These are phyloP conservation scores for Rubus idaeus DNA, from an alignment of 306 rosid species.

Conservation along the genomic window DNA sequence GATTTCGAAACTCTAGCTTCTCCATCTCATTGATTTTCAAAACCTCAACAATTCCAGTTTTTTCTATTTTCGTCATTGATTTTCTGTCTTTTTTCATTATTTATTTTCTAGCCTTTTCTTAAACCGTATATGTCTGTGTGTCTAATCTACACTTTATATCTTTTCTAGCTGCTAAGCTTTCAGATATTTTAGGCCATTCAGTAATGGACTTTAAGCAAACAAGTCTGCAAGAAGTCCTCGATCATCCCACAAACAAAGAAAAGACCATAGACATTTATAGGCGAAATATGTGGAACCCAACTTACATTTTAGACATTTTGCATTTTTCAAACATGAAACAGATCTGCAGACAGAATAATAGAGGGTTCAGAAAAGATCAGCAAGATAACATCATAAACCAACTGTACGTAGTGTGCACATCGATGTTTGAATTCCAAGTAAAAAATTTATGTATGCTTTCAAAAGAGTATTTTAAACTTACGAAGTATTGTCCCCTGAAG, in stretches of 20 bases:
- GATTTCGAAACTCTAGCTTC: too few relatives aligned
- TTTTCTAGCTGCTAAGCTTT: too few relatives aligned
- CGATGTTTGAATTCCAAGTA: neutral
- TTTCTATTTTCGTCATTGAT: too few relatives aligned
- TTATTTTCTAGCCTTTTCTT: too few relatives aligned
- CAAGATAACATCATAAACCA: neutral
- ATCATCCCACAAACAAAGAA: neutral
- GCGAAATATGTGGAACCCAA: neutral
- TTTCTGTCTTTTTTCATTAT: too few relatives aligned
- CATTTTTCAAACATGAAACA: slow-evolving; percentile 44
- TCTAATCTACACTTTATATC: too few relatives aligned
- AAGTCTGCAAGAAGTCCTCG: too few relatives aligned
- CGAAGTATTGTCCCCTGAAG: slow-evolving; percentile 38
- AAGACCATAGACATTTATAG: neutral
- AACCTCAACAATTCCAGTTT: too few relatives aligned
- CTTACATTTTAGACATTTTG: slow-evolving; percentile 47
- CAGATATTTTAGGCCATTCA: too few relatives aligned
- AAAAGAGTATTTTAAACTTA: slow-evolving; percentile 34
- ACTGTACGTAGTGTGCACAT: neutral
- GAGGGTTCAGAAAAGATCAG: slow-evolving; percentile 30
- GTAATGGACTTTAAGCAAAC: too few relatives aligned
- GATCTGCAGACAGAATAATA: slow-evolving; percentile 36
- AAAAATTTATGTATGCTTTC: neutral
- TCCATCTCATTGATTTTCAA: too few relatives aligned
- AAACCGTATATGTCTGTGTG: too few relatives aligned